Evolutionary conservation across 208 protist genomes (phyloP).

Genomic region (Acanthamoeba healyi): DNA sequence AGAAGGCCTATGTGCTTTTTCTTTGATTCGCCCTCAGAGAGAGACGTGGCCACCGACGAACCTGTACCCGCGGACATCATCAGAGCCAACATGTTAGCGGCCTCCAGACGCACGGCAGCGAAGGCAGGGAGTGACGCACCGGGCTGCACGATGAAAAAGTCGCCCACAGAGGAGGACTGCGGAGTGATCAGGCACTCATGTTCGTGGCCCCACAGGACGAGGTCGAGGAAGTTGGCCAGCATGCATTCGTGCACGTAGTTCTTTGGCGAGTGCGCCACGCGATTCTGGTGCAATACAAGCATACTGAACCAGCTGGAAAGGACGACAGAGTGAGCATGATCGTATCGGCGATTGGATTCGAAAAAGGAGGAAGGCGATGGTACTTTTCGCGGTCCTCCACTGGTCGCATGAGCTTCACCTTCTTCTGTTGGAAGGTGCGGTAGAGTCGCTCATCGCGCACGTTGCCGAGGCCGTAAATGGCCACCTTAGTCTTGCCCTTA

Average conservation of each 20-base stretch:
- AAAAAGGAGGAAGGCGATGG: no score
- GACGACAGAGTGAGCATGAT: not conserved
- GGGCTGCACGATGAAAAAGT: constrained; percentile 97
- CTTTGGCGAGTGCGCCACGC: constrained; percentile 89
- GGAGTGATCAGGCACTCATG: constrained; percentile 98
- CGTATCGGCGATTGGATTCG: no score
- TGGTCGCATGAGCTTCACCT: constrained; percentile 77
- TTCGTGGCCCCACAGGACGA: constrained; percentile 99
- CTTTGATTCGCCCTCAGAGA: constrained; percentile 95
- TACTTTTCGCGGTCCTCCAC: constrained; percentile 45
- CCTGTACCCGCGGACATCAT: no score
- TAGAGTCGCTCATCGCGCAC: constrained; percentile 98
- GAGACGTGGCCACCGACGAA: constrained; percentile 96
- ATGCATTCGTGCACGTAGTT: constrained; percentile 95
- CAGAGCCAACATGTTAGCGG: not conserved
- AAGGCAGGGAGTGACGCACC: constrained; percentile 83
- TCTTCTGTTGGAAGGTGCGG: constrained; percentile 94
- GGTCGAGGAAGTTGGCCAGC: constrained; percentile 95
- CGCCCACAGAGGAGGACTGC: constrained; percentile 77
- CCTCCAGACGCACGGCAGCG: not conserved
- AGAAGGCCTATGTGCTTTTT: constrained; percentile 94
- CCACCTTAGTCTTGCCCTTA: constrained; percentile 91
- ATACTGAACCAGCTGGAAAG: constrained; percentile 97
- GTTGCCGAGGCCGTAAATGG: constrained; percentile 98
- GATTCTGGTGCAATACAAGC: constrained; percentile 98